Base-by-base conservation (phyloP, 192 early-diverging fungal species). In the Umbelopsis vinacea region DNA sequence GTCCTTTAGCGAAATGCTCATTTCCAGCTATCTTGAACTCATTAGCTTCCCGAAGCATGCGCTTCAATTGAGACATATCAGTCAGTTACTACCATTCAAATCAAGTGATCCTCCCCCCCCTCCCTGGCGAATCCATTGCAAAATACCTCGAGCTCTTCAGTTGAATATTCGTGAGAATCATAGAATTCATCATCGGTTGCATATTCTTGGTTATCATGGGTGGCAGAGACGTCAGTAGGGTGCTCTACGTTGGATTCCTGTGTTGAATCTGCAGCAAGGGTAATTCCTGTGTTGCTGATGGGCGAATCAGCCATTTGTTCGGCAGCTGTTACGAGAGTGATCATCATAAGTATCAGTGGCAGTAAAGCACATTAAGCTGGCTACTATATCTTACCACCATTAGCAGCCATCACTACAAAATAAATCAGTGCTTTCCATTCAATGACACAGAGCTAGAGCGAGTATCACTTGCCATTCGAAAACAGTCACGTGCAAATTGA, bases 21-120 rank as follows among this genome's bases (percentile, higher is more conserved):
- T 89, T 89, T 23, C 87, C 87, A 33, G 43, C 45, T 17, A 52
- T 37, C 66, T 89, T 89, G 69, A 79, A 77, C n/a, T 71, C 66
- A 46, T 78, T 80, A 15, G 87, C 83, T 57, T 86, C 83, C 45
- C 71, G 21, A 12, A 83, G 48, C 24, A 87, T 70, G 35, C 78
- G 55, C 79, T 84, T 73, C 66, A 60, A 60, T 46, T 2, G 19
- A 46, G 2, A 35, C 14, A 72, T 35, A 37, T 22, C 10, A 22
- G n/a, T 48, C 7, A 43, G 40, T 11, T 43, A 11, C 40, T 0
- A 43, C 11, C 1, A 43, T 11, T 43, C 11, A 43, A 43, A 29
- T 29, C 29, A 29, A 29, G 29, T 29, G 1, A 29, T 29, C 29
- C n/a, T 1, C 29, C 6, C 6, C 0, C 3, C 40, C 40, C 40